Base-by-base conservation (phyloP, 108 stramenopile genomes). In the Pseudonitzschia pungens region DNA sequence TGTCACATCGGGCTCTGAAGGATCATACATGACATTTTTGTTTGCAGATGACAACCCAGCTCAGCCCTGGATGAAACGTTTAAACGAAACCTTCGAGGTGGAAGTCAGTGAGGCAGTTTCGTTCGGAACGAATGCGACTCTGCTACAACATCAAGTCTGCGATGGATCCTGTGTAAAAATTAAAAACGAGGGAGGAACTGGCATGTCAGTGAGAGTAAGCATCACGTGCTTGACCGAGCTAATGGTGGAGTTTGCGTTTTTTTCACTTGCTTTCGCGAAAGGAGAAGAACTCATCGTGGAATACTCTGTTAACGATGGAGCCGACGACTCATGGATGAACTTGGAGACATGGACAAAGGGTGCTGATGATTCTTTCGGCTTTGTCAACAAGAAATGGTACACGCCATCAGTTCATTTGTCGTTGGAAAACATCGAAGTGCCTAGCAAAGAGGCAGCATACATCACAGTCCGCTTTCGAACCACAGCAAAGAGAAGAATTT, bases 1-100 rank as follows among this genome's bases (percentile, higher is more conserved):
- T 41, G 40, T 68, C 29, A 74, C 77, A 12, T 72, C 72, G 26
- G 65, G 62, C 18, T 20, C 71, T 44, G 7, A 33, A 7, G 36
- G 27, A 15, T 56, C 70, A n/a, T 65, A 43, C 65, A 82, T 82
- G 81, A 74, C 74, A 7, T 83, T 83, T 76, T 14, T 29, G 5
- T 79, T 65, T 65, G 8, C 41, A 31, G 40, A 65, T 24, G 36
- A 18, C 36, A 44, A 41, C 42, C 32, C 40, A 22, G 36, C 9
- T 31, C 40, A 65, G 36, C 42, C 64, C 16, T 65, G 40, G 64
- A 26, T 22, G 42, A 42, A 14, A 16, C 36, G 24, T 3, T 7
- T 44, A 0, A 22, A 31, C 18, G 64, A 65, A 44, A 41, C 40
- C n/a, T 65, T 65, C 36, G 64, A 65, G 24, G 18, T 20, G 32